Percentiles rank a stretch among this genome's conserved stretches.
These are phyloP conservation scores for Naganishia sp. DNA, from an alignment of 1,284 basidiomycete genomes.

Conservation along the genomic window DNA sequence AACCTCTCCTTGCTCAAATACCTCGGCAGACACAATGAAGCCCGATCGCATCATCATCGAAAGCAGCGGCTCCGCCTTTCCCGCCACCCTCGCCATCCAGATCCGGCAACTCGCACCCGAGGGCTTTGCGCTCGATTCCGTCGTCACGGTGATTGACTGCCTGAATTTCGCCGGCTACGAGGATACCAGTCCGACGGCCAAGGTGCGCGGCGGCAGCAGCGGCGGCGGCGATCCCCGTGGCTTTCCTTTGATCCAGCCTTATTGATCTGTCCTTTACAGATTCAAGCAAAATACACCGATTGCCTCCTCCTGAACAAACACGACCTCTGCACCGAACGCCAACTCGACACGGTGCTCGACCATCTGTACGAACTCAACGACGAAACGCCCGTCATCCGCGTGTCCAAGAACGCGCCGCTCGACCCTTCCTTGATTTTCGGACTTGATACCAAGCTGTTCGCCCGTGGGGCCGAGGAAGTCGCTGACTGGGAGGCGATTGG, in stretches of 20 bases:
- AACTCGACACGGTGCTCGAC: constrained; percentile 77
- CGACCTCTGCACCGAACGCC: constrained; percentile 71
- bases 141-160: constrained; percentile 84
- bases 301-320: constrained; percentile 87
- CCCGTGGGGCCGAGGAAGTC: constrained; percentile 47
- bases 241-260: background rate
- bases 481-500: constrained; percentile 40
- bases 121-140: constrained; percentile 79
- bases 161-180: constrained; percentile 85
- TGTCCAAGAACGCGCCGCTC: constrained; percentile 48
- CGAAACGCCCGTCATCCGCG: constrained; percentile 74
- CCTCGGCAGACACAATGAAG: constrained; percentile 66
- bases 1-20: background rate
- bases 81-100: constrained; percentile 86
- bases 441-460: constrained; percentile 74
- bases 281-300: constrained; percentile 92
- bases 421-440: constrained; percentile 76
- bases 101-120: constrained; percentile 78
- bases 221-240: background rate
- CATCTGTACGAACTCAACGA: constrained; percentile 87
- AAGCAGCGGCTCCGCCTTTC: constrained; percentile 66
- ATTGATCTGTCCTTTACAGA: constrained; percentile 46
- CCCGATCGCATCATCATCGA: constrained; percentile 90
- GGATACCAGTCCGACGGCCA: constrained; percentile 81
- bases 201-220: constrained; percentile 41